These are phyloP conservation scores for Cladophialophora immunda DNA, from an alignment of 2,329 filamentous ascomycete genomes.

Conservation along the genomic window DNA sequence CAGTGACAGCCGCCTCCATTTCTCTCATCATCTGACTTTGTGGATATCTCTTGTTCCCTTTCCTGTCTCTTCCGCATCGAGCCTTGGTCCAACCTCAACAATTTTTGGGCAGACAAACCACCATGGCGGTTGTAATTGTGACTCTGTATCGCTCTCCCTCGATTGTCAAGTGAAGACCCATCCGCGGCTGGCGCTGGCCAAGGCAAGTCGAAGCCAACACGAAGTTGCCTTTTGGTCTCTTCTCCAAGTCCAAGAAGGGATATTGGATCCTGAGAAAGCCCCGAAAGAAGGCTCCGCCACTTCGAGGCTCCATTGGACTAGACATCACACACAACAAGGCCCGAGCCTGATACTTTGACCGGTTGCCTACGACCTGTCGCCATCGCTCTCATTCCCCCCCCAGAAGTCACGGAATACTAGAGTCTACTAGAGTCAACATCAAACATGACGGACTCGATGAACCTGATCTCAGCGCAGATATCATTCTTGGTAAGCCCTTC, in stretches of 20 bases:
- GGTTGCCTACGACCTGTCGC: background rate
- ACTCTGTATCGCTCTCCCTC: constrained; percentile 31
- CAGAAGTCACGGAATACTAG: background rate
- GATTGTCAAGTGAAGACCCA: constrained; percentile 17
- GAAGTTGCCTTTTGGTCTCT: background rate
- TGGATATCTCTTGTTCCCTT: background rate
- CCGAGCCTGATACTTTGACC: background rate
- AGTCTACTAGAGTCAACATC: background rate
- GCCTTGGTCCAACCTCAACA: background rate
- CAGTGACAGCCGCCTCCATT: background rate
- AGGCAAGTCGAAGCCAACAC: background rate
- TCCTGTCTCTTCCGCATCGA: background rate
- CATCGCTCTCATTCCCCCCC: background rate
- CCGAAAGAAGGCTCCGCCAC: background rate
- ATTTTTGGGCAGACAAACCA: constrained; percentile 8
- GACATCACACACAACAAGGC: background rate
- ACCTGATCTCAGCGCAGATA: constrained; percentile 42
- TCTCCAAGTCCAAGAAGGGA: background rate
- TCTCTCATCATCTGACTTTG: constrained; percentile 14
- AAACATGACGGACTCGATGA: constrained; percentile 40
- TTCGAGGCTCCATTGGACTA: background rate
- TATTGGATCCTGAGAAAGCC: background rate
- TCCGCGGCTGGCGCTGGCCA: constrained; percentile 1
- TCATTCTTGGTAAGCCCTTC: constrained; percentile 40
- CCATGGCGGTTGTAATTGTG: constrained; percentile 18